These are phyloP conservation scores for Rubia yunnanensis DNA, from an alignment of 257 asterid species.

Conservation along the genomic window DNA sequence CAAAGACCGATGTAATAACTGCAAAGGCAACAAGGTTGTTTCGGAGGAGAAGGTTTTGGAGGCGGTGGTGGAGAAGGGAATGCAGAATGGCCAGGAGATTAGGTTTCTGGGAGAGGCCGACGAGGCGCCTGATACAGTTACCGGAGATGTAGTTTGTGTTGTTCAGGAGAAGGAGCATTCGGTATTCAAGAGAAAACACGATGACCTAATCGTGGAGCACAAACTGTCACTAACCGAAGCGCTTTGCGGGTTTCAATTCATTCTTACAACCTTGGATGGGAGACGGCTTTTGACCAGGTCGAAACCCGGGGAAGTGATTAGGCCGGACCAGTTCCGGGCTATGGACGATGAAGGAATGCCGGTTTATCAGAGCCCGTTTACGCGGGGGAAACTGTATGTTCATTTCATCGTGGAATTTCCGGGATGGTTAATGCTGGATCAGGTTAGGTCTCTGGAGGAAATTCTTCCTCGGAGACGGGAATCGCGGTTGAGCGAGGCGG, in stretches of 20 bases:
- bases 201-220: conserved; percentile 55
- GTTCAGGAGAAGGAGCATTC: conserved; percentile 62
- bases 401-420: conserved; percentile 56
- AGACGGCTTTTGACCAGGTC: conserved; percentile 52
- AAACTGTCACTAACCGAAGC: conserved; percentile 47
- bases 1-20: conserved; percentile 49
- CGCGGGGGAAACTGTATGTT: conserved; percentile 51
- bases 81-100: conserved; percentile 21
- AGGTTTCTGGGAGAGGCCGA: conserved; percentile 73
- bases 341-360: conserved; percentile 72
- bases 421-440: conserved; percentile 32
- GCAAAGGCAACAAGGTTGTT: conserved; percentile 58
- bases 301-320: conserved; percentile 51
- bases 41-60: conserved; percentile 59
- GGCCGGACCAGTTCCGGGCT: conserved; percentile 51
- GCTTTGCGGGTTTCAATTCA: conserved; percentile 56
- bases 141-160: conserved; percentile 55
- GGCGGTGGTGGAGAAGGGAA: conserved; percentile 61
- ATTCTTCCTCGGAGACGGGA: conserved; percentile 37
- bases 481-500: conserved; percentile 48
- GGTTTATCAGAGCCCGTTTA: conserved; percentile 41
- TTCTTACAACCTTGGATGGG: conserved; percentile 45
- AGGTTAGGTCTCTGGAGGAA: conserved; percentile 29
- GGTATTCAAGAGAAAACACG: conserved; percentile 52
- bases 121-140: conserved; percentile 53